Evolutionary conservation across 2,329 filamentous ascomycete genomes (phyloP).

Genomic region (Nothophaeocryptopus gaeumannii): DNA sequence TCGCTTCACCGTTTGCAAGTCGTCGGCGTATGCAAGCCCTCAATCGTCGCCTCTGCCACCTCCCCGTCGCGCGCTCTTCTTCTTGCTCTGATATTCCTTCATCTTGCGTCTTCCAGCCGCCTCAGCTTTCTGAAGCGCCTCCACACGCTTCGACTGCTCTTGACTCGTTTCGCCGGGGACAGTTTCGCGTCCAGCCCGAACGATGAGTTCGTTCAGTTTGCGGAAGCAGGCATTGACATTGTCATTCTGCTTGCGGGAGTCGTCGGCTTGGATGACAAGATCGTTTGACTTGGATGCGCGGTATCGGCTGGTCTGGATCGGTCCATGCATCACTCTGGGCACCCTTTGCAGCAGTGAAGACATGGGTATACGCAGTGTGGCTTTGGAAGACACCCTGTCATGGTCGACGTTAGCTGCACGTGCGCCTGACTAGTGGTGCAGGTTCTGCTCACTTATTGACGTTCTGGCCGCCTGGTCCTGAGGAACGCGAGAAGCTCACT

Average conservation of each 20-base stretch:
- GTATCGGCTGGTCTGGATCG: slow-evolving; percentile 55
- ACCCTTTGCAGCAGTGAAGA: slow-evolving; percentile 53
- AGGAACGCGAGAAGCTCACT: slow-evolving; percentile 61
- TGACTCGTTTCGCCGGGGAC: slow-evolving; percentile 61
- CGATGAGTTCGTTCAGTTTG: slow-evolving; percentile 56
- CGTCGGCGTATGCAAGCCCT: slow-evolving; percentile 9
- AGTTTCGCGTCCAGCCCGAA: slow-evolving; percentile 48
- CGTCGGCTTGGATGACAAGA: slow-evolving; percentile 62
- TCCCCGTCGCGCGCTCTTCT: slow-evolving; percentile 56
- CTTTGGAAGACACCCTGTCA: slow-evolving; percentile 63
- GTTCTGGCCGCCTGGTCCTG: slow-evolving; percentile 65
- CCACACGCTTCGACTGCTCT: slow-evolving; percentile 55
- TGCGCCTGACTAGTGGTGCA: neutral
- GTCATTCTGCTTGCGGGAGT: slow-evolving; percentile 59
- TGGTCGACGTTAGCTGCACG: neutral
- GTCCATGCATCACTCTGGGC: slow-evolving; percentile 52
- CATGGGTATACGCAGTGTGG: slow-evolving; percentile 58
- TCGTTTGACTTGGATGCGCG: slow-evolving; percentile 52
- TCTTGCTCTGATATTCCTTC: slow-evolving; percentile 61
- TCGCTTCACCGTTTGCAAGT: no score
- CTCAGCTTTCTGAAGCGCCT: slow-evolving; percentile 55
- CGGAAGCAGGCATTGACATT: slow-evolving; percentile 60
- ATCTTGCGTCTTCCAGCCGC: slow-evolving; percentile 56
- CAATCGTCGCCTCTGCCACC: slow-evolving; percentile 33
- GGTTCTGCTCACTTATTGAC: slow-evolving; percentile 61